Evolutionary conservation across 345 rosid species (phyloP), one percentile per base, ranked within the genome.

Genomic region (Dipteronia sinensis): DNA sequence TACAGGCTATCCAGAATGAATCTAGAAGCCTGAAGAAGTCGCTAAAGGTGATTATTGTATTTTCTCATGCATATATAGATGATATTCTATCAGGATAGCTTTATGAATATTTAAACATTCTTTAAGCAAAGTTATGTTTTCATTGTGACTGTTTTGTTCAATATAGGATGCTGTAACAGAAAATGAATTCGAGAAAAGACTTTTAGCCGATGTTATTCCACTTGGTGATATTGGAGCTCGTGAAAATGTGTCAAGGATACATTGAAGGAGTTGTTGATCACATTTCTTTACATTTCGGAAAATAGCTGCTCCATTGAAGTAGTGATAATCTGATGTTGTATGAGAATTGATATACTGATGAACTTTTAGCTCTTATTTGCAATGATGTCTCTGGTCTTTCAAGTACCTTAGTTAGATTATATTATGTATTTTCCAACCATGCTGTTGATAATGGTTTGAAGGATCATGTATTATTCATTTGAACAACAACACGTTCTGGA

Each of bases 171-270:
- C 90, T 83, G 91, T 87, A 40, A 90, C 93, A 0, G 94, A 94
- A 83, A 91, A 92, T 80, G 93, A 92, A 82, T 94, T 92, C 81
- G 95, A 92, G 88, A 92, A 88, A 82, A 86, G 88, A 78, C 94
- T 94, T 67, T 81, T 92, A 78, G 90, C 86, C 68, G 96, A 91
- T 78, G 96, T 94, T 79, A 90, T 94, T 79, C 97, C 94, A 10
- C 94, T 94, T 9, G 89, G 81, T 82, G 97, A 91, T 74, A 93
- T 93, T 46, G 97, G 97, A 76, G 98, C 97, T 42, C 95, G 93
- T 80, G 95, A 93, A 79, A 89, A 90, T 79, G 97, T 94, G 97
- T 94, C 73, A 94, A 93, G 87, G 94, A 94, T 84, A 88, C 97
- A 55, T 83, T 94, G 80, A 93, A 91, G 82, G 97, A 94, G 85